These are phyloP conservation scores for Wallacemonas sp. DNA, from an alignment of 208 protist genomes.

Conservation along the genomic window DNA sequence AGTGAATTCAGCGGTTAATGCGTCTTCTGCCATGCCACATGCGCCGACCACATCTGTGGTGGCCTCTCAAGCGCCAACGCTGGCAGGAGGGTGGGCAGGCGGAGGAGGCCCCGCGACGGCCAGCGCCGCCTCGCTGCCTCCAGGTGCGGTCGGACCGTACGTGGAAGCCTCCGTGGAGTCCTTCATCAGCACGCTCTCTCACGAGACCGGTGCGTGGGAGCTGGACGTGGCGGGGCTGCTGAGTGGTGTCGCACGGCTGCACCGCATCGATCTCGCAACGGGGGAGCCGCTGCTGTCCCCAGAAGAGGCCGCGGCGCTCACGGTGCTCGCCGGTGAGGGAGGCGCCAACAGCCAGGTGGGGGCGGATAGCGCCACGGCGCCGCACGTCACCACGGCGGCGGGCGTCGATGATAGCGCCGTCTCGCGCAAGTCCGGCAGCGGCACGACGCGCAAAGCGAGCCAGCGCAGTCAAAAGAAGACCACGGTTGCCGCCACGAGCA, in stretches of 20 bases:
- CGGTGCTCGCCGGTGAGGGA: background rate
- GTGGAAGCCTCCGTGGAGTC: slow-evolving; percentile 22
- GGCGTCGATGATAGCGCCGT: no score
- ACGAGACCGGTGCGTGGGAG: slow-evolving; percentile 37
- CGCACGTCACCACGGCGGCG: no score
- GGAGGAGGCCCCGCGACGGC: background rate
- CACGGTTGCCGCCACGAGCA: background rate
- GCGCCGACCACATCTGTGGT: no score
- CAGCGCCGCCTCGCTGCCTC: slow-evolving; percentile 2
- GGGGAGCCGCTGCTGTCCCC: background rate
- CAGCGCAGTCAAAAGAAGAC: background rate
- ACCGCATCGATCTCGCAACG: slow-evolving; percentile 13
- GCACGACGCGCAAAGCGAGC: background rate
- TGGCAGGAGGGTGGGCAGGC: background rate
- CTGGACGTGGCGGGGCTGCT: slow-evolving; percentile 32
- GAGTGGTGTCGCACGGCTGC: slow-evolving; percentile 11
- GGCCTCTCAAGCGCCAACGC: background rate
- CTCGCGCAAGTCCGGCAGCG: background rate
- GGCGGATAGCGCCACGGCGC: no score
- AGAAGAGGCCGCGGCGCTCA: background rate
- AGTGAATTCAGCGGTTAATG: background rate
- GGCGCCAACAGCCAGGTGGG: no score
- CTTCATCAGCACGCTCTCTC: slow-evolving; percentile 31
- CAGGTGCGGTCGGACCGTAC: slow-evolving; percentile 29
- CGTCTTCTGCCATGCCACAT: background rate